Conservation (phyloP, 768 basidiomycete genomes). For the Russula dissimulans region DNA sequence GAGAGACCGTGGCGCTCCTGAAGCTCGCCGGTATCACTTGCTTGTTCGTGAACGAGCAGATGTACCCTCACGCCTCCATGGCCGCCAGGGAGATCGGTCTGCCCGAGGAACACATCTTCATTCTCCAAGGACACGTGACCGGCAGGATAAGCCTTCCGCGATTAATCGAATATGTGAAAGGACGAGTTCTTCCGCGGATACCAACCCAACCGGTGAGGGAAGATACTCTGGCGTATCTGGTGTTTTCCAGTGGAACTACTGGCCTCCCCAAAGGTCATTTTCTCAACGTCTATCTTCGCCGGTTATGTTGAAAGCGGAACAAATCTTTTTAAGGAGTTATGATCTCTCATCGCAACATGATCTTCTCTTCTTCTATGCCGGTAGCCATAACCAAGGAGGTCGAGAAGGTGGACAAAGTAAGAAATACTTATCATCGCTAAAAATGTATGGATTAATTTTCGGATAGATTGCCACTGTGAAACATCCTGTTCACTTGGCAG, state of each 20-base stretch:
- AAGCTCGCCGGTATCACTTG: constrained; percentile 40
- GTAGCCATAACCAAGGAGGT: constrained; percentile 29
- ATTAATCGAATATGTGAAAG: constrained; percentile 34
- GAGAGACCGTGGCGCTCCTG: constrained; percentile 45
- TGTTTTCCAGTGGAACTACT: constrained; percentile 73
- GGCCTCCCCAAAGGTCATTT: constrained; percentile 61
- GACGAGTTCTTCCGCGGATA: constrained; percentile 32
- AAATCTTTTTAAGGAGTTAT: constrained; percentile 43
- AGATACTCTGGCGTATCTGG: constrained; percentile 56
- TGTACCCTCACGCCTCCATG: constrained; percentile 35
- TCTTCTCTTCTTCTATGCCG: constrained; percentile 25
- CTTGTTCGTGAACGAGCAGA: constrained; percentile 42
- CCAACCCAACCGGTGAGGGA: constrained; percentile 37
- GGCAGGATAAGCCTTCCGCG: constrained; percentile 38
- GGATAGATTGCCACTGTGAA: constrained; percentile 33
- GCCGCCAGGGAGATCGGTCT: constrained; percentile 30
- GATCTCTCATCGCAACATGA: constrained; percentile 59
- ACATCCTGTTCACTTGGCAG: constrained; percentile 42
- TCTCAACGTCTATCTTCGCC: not conserved
- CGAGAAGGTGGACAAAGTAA: constrained; percentile 33
- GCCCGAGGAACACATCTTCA: constrained; percentile 36
- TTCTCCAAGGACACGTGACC: constrained; percentile 36
- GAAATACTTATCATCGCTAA: constrained; percentile 11
- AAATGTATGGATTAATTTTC: not conserved
- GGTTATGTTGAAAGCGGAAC: not conserved